Conservation (phyloP, 768 basidiomycete species). For the Brasilioporus rufonigricans region DNA sequence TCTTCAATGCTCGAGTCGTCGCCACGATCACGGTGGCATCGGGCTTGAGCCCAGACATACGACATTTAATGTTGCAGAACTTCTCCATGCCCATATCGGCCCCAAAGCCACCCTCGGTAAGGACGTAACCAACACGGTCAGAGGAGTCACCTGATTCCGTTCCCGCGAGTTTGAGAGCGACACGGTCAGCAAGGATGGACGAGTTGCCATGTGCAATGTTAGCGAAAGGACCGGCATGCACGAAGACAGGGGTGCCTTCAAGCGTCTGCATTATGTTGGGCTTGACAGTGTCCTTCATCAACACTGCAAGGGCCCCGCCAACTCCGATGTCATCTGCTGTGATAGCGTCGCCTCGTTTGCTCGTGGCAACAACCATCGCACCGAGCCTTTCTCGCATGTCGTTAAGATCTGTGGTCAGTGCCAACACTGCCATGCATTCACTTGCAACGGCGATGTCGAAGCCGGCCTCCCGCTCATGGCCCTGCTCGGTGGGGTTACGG, state of each 20-base stretch:
- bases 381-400: constrained; percentile 94
- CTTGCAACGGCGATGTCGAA: constrained; percentile 98
- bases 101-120: constrained; percentile 98
- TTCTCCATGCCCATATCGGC: constrained; percentile 99
- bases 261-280: constrained; percentile 99
- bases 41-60: constrained; percentile 87
- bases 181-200: constrained; percentile 95
- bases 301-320: constrained; percentile 90
- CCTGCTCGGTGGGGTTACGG: constrained; percentile 86
- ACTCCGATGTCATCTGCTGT: constrained; percentile 97
- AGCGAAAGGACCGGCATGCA: constrained; percentile 97
- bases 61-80: constrained; percentile 99
- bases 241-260: constrained; percentile 98
- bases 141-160: constrained; percentile 86
- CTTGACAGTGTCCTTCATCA: constrained; percentile 99
- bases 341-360: constrained; percentile 85
- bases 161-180: constrained; percentile 95
- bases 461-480: constrained; percentile 83
- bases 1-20: constrained; percentile 96
- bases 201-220: constrained; percentile 99
- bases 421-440: constrained; percentile 97
- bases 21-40: constrained; percentile 96
- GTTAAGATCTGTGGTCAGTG: constrained; percentile 78
- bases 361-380: constrained; percentile 95
- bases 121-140: constrained; percentile 86